These are phyloP conservation scores for Alternaria gaisen DNA, from an alignment of 2,329 filamentous ascomycete genomes.

Conservation along the genomic window DNA sequence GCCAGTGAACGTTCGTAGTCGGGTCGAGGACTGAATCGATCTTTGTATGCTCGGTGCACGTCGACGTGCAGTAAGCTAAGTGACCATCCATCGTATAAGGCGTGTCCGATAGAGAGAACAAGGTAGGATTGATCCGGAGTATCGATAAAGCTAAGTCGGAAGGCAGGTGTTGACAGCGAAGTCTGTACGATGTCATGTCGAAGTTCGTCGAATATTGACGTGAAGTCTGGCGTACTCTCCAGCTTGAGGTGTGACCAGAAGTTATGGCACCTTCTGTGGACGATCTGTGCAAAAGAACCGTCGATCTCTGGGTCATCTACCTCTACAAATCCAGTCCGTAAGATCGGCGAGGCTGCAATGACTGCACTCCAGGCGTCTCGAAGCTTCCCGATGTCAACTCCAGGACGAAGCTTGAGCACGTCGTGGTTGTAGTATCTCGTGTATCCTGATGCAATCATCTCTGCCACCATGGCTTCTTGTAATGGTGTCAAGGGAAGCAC, in stretches of 20 bases:
- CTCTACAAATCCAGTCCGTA: conserved; percentile 77
- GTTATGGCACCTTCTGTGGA: conserved; percentile 50
- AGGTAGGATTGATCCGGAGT: conserved; percentile 53
- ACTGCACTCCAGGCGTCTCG: conserved; percentile 69
- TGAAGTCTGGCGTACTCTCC: conserved; percentile 38
- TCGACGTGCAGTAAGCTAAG: conserved; percentile 77
- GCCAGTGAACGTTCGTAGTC: conserved; percentile 65
- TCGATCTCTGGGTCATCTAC: conserved; percentile 68
- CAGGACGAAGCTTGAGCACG: conserved; percentile 67
- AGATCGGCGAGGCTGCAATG: conserved; percentile 69
- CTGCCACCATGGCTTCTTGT: conserved; percentile 85
- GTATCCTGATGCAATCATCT: conserved; percentile 80
- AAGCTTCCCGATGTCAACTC: conserved; percentile 66
- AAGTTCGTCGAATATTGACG: conserved; percentile 42
- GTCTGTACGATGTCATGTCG: conserved; percentile 45
- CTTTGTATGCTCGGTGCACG: conserved; percentile 70
- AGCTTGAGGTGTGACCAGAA: conserved; percentile 46
- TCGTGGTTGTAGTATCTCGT: conserved; percentile 87
- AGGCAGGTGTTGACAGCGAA: conserved; percentile 28
- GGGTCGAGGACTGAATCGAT: conserved; percentile 54
- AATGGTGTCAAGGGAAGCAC: conserved; percentile 81
- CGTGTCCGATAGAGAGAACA: conserved; percentile 81
- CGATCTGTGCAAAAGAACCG: conserved; percentile 65
- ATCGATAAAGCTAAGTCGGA: conserved; percentile 52
- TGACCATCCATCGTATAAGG: conserved; percentile 90